Base-by-base conservation (phyloP, 306 rosid species). In the Cicer arietinum region DNA sequence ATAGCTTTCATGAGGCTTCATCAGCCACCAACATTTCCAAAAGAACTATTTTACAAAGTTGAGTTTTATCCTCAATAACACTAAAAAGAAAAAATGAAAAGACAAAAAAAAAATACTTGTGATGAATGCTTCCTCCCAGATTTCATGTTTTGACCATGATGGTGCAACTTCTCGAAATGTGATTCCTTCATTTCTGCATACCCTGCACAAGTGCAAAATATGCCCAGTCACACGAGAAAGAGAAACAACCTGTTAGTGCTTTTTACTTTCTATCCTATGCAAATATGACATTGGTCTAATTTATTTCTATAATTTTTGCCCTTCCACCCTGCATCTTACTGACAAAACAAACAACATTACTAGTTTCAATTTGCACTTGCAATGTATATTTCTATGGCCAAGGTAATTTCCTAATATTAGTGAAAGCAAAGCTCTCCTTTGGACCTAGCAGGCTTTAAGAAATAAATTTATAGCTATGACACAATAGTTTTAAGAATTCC, bases 111-210 rank as follows among this genome's bases (percentile, higher is more conserved):
- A 67, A 12, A 67, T 94, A 94, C 99, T 92, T 78, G 99, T 86
- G 79, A 94, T 73, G 84, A 92, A 94, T 42, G 96, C 96, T 81
- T 92, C 96, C 80, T 85, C 91, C 99, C 93, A 94, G 51, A 73
- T 30, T 59, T 88, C 90, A 77, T 43, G 88, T 67, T 80, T 77
- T 69, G 96, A 92, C 97, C 96, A 94, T 10, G 80, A 78, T 43
- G 97, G 97, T 25, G 97, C 87, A 76, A 89, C 93, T 85, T 90
- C 97, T 41, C 79, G 90, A 80, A 92, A 81, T 61, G 95, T 74
- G 79, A 94, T 94, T 73, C 92, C 93, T 51, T 85, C 87, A 79
- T 78, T 77, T 48, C 80, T 80, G 87, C 99, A 94, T 44, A 87
- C 81, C 62, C 99, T 89, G 85, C 62, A 73, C 9, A 64, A 59